These are phyloP conservation scores for Pseudogymnoascus sp. DNA, from an alignment of 2,329 filamentous ascomycete genomes.

Conservation along the genomic window DNA sequence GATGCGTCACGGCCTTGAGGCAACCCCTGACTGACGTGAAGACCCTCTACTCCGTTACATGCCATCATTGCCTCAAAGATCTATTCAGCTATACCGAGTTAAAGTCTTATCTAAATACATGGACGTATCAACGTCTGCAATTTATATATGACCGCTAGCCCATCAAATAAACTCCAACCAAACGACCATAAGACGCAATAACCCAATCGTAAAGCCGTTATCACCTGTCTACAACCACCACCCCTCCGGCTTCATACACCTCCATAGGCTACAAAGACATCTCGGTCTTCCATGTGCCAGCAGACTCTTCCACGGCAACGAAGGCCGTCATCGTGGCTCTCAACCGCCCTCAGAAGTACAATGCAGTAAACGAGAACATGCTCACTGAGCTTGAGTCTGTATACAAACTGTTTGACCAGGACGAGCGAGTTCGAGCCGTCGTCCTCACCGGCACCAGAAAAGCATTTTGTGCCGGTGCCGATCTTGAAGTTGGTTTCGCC, in stretches of 20 bases:
- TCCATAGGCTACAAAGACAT: constrained; percentile 36
- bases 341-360: constrained; percentile 55
- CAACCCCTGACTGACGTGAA: background rate
- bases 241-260: constrained; percentile 32
- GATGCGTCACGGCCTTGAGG: background rate
- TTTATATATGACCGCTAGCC: background rate
- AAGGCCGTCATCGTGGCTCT: constrained; percentile 55
- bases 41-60: background rate
- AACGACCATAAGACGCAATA: background rate
- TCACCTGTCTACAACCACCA: background rate
- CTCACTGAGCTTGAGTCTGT: constrained; percentile 48
- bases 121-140: background rate
- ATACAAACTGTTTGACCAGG: constrained; percentile 41
- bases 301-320: constrained; percentile 44
- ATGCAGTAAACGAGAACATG: constrained; percentile 62
- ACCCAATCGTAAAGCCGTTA: background rate
- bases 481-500: constrained; percentile 18
- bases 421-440: constrained; percentile 45
- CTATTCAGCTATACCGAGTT: background rate
- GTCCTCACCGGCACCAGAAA: constrained; percentile 44
- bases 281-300: constrained; percentile 40
- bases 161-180: background rate
- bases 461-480: constrained; percentile 47
- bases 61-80: background rate
- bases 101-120: background rate